Evolutionary conservation across 257 asterid species (phyloP), one percentile per base, ranked within the genome.

Genomic region (Salvia splendens): DNA sequence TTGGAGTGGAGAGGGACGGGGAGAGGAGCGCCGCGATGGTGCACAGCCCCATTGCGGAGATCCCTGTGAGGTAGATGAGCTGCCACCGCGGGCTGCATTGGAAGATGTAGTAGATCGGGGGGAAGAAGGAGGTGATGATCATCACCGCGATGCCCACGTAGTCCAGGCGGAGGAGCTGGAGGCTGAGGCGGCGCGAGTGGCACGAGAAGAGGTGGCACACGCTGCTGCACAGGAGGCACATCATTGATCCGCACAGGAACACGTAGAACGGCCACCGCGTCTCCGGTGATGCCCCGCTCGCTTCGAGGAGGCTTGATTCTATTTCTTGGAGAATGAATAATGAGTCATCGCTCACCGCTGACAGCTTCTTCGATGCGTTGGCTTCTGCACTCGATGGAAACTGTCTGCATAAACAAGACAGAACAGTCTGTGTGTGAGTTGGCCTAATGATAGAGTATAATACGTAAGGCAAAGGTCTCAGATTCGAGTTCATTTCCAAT

Each of bases 101-200:
- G 80, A 94, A 94, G 60, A 91, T 80, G 93, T 91, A 94, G 91
- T 82, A 91, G 42, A 94, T 87, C 16, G 97, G 97, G 8, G 99
- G 99, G 83, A 94, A 94, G 30, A 88, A 91, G 12, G 99, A 94
- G 61, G 99, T 85, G 83, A 94, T 86, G 76, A 94, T 94, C 99
- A 94, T 94, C 72, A 91, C 90, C 7, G 95, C 36, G 61, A 94
- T 94, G 3, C 99, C 99, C 1, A 81, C 92, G 50, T 94, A 94
- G 74, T 94, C 99, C 79, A 86, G 69, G 56, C 89, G 95, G 54
- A 88, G 79, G 5, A 94, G 80, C n/a, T 67, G 62, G 14, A 77
- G 60, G 82, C 83, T 90, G 4, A 88, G 24, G 47, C 70, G 61
- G 7, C 76, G 82, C 5, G 99, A 91, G 41, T 91, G 99, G 83